Base-by-base conservation (phyloP, 2,329 filamentous ascomycete species). In the Furcasterigmium sp. region DNA sequence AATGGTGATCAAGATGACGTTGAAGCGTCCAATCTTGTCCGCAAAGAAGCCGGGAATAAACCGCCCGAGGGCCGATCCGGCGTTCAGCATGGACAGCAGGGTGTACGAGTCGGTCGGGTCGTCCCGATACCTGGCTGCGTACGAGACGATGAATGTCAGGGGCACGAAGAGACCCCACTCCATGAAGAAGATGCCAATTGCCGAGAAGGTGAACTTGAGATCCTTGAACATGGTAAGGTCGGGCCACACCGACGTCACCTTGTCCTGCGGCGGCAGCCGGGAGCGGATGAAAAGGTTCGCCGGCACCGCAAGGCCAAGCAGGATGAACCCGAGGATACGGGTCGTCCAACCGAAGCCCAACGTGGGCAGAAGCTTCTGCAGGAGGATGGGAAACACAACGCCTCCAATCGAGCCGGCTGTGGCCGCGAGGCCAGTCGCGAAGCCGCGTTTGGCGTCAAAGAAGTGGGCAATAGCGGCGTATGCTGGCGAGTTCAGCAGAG, bases 401-500 rank as follows among this genome's bases (percentile, higher is more conserved):
- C 84, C 85, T 20, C 84, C 84, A 11, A 86, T 63, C 14, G 80
- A 82, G 15, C 82, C 82, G 0, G 87, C 85, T 0, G 84, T 83
- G 5, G 84, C 78, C n/a, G 87, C 87, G 34, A 94, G 70, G n/a
- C 89, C 89, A 1, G 85, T 91, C 8, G 88, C 87, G 34, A 86
- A 74, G 3, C 84, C 90, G 13, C 89, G 80, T 39, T 80, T 81
- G n/a, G 60, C 62, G 21, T 82, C 73, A 68, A 95, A 95, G 68
- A 80, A 94, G 58, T 94, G 88, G 0, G 84, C 84, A 30, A 91
- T 80, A 18, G 82, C 78, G 11, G 83, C 81, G 49, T 93, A 76
- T 0, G 85, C 79, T 0, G 88, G 87, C 0, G 85, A 89, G 60
- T 90, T 90, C 46, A 93, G 78, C 35, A 91, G 69, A 1, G 84